These are phyloP conservation scores for Crithidia acanthocephali DNA, from an alignment of 208 protist species.

Conservation along the genomic window DNA sequence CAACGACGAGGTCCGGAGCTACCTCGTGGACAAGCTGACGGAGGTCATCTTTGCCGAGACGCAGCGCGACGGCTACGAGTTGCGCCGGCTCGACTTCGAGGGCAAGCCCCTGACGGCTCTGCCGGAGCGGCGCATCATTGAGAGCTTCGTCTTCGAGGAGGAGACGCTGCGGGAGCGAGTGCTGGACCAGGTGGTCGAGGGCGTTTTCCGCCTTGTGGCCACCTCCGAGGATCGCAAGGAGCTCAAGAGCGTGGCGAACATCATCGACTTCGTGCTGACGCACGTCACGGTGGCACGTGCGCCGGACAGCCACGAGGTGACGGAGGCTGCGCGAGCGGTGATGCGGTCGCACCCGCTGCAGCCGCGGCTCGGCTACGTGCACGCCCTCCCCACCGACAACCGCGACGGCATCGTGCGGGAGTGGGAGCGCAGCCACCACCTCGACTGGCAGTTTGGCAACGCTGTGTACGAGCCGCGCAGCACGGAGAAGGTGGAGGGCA, in stretches of 20 bases:
- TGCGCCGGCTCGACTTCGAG: constrained; percentile 92
- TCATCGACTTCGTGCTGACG: constrained; percentile 87
- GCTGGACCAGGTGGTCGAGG: constrained; percentile 85
- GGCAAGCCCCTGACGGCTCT: constrained; percentile 90
- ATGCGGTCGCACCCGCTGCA: constrained; percentile 77
- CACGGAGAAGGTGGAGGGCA: constrained; percentile 76
- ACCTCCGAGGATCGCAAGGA: constrained; percentile 80
- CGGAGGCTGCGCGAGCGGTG: constrained; percentile 62
- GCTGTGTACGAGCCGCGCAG: constrained; percentile 82
- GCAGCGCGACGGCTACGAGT: constrained; percentile 91
- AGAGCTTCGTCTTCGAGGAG: constrained; percentile 91
- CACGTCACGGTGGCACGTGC: constrained; percentile 74
- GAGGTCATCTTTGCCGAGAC: constrained; percentile 90
- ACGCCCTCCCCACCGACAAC: constrained; percentile 84
- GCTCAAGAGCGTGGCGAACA: constrained; percentile 80
- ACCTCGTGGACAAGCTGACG: constrained; percentile 82
- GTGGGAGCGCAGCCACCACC: constrained; percentile 90
- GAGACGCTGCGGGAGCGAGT: constrained; percentile 90
- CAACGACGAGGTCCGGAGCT: constrained; percentile 66
- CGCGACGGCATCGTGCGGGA: constrained; percentile 78
- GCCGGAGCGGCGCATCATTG: constrained; percentile 87
- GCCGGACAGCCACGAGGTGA: constrained; percentile 40
- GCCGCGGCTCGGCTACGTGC: constrained; percentile 84
- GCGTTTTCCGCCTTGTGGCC: constrained; percentile 80
- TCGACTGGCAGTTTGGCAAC: constrained; percentile 93